Evolutionary conservation across 2,329 filamentous ascomycete species (phyloP), one percentile per base, ranked within the genome.

Genomic region (Coleophoma cylindrospora): DNA sequence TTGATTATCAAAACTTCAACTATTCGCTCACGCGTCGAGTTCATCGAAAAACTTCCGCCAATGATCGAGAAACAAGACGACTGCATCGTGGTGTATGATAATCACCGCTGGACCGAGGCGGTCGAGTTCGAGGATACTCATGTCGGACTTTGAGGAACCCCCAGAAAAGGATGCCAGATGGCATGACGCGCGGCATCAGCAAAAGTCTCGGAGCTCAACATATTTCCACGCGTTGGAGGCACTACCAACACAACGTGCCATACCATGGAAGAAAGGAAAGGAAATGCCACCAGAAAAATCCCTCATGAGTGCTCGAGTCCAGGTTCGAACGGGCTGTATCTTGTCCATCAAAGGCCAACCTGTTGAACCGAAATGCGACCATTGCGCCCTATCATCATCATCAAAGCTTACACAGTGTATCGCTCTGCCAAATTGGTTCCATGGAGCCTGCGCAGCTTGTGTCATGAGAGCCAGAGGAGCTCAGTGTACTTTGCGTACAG

Each of bases 181-280:
- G 36, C 36, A 38, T 38, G 36, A 14, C 36, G 34, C 14, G 10
- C 46, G 13, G 41, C 36, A 17, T 43, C 27, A 10, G 9, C 52
- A 33, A 48, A 47, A 27, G 32, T 48, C 12, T 21, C 46, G 37
- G 32, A n/a, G 45, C 44, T 40, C 34, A 43, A 53, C 40, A 34
- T 49, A 54, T 19, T 58, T 56, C 38, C 56, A 57, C 32, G 48
- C 51, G 5, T 40, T 61, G 15, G 37, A 47, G 15, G 38, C 37
- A 22, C 33, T 59, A 3, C 60, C 61, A 2, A 51, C 54, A 48
- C 40, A 61, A 15, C 54, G 61, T 8, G 12, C 43, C 32, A 54
- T 63, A 21, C 61, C 61, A 51, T 63, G 61, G 61, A 52, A 60
- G 12, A 14, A 41, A 27, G 59, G 59, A 15, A 57, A 60, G 41